Evolutionary conservation across 2,329 filamentous ascomycete species (phyloP), one percentile per base, ranked within the genome.

Genomic region (Endocalyx cinctus): DNA sequence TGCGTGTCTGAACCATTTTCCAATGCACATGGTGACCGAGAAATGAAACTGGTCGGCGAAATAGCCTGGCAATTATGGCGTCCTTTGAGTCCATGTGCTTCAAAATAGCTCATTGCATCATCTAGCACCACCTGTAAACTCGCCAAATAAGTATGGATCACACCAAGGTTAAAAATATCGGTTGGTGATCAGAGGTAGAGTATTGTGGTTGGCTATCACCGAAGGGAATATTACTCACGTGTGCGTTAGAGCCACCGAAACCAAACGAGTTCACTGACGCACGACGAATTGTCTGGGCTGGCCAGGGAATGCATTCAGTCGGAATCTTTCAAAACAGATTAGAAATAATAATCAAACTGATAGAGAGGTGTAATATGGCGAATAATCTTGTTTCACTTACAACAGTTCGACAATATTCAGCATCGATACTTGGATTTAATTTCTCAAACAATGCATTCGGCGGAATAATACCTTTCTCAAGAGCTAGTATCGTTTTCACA

Each of bases 391-490:
- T 19, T 12, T n/a, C 27, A 16, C 34, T 25, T 28, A 42, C 34
- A 12, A 30, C 26, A 5, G 35, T 5, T 4, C 14, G 10, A 7
- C 27, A 32, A 19, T 3, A 26, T 10, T 33, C 5, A 20, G 16
- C 5, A 12, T 16, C 14, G 2, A 58, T 26, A 0, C 27, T 29
- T 1, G 50, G 49, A 33, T 51, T 59, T 2, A 55, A 34, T 6
- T 33, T 31, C 4, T 50, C 35, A 27, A 60, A 53, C 5, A 39
- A 41, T 10, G 54, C 34, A 15, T 59, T 60, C 2, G 56, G 55
- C 0, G 56, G 45, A 11, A 52, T 35, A 0, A 18, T 31, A 2
- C 27, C 26, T 12, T 41, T 22, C n/a, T 48, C 34, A 1, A 52
- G 10, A 1, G 42, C 33, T 10, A 41, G 12, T 2, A 37, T 29